A percentile compares a stretch with the other conserved stretches of the same genome.
phyloP scores from a whole-genome alignment of 108 stramenopile genomes.

The Skeletonema marinoi region DNA sequence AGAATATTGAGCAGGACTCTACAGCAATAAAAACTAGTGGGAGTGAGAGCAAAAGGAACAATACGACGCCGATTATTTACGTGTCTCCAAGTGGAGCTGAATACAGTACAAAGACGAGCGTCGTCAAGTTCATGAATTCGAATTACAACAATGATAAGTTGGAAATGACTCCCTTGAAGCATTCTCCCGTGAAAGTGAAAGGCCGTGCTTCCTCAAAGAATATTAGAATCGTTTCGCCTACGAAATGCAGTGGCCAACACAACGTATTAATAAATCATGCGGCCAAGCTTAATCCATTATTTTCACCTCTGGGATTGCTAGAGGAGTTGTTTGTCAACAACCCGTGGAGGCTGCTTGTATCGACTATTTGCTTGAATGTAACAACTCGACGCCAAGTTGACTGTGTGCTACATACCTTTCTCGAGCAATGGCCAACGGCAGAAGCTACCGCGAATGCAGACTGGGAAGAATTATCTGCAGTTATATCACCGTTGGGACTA shows the following conservation, averaged over 20 bases:
- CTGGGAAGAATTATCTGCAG: constrained; percentile 17
- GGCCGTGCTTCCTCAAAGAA: neutral
- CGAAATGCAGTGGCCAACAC: neutral
- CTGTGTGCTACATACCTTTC: constrained; percentile 45
- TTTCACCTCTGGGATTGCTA: constrained; percentile 64
- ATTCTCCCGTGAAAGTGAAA: neutral
- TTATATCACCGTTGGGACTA: constrained; percentile 50
- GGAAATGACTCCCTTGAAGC: neutral
- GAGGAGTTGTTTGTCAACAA: constrained; percentile 69
- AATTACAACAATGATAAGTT: neutral
- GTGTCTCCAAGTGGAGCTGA: constrained; percentile 25
- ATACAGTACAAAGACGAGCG: constrained; percentile 18
- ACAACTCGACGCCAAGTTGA: constrained; percentile 65
- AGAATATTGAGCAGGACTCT: neutral
- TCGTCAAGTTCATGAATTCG: constrained; percentile 11
- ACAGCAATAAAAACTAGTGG: too few species aligned
- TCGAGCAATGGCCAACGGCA: constrained; percentile 60
- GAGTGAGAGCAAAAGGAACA: neutral
- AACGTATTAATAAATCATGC: neutral
- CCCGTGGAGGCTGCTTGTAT: constrained; percentile 67
- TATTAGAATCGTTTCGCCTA: neutral
- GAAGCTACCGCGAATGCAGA: constrained; percentile 21
- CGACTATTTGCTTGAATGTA: constrained; percentile 66
- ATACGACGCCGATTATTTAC: constrained; percentile 8
- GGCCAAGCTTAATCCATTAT: constrained; percentile 14